Base-by-base conservation (phyloP, 1,139 yeast genomes). In the Yamadazyma mexicana region DNA sequence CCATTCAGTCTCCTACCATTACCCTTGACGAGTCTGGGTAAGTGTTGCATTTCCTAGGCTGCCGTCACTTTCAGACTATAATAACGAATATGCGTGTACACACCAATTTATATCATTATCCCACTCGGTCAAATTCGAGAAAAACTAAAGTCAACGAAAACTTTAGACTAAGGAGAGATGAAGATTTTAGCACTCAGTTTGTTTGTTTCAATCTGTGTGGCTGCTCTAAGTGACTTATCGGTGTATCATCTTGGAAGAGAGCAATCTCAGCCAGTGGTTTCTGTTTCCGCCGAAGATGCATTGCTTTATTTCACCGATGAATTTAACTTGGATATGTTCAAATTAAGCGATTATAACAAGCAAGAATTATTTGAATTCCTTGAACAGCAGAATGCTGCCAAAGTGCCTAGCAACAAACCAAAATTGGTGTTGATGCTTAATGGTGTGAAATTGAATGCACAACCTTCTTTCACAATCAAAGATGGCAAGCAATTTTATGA, bases 291-390 rank as follows among this genome's bases (percentile, higher is more conserved):
- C 23, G 41, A 56, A n/a, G 57, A 56, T 24, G 62, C 62, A 5
- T 48, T 56, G 28, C 45, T 54, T 10, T 59, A 69, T 48, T 62
- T 75, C 44, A 69, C 75, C 28, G 79, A 74, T 44, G 66, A 62
- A 34, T 43, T 48, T 37, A 31, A 45, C 58, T 71, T 42, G 72
- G 64, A 16, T 58, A 52, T 57, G 28, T 51, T 69, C 34, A 42
- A 37, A 35, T 32, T 42, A 30, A 33, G 39, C 28, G 69, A 67
- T 20, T 56, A 58, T 31, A 52, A 61, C 32, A 46, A 55, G 17
- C 54, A 56, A 7, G 53, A 45, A 28, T 56, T 56, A 51, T 62
- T 55, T 33, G 54, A 61, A 15, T 60, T 63, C 39, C 46, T 67
- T 34, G 56, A 57, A 26, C 38, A 43, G 4, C 61, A 61, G 31